Evolutionary conservation across 2,329 filamentous ascomycete species (phyloP), one percentile per base, ranked within the genome.

Genomic region (Neurospora sp.): DNA sequence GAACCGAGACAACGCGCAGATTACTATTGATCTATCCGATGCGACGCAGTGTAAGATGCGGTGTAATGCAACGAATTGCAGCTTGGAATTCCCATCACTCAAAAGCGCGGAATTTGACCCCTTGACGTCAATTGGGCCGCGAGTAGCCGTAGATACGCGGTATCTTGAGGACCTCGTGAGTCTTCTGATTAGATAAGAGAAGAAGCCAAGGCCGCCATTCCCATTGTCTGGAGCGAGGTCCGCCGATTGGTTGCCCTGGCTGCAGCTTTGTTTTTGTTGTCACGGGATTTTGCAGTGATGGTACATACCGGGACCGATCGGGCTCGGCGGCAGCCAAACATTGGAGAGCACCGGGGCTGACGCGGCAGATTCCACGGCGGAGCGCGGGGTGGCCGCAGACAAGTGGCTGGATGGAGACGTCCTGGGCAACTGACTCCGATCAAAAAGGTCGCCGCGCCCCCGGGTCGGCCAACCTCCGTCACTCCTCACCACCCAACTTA

Each of bases 101-200:
- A 57, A 57, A 33, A 57, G 3, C 15, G 4, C 52, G 52, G 52
- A 62, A 62, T 33, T 62, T 33, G 23, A 33, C 6, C 23, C 23
- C 28, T 70, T 71, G 65, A 65, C 17, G 46, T 43, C 72, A 67
- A 73, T 70, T 74, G 72, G 74, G 70, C 76, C 76, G 76, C 46
- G 41, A 66, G 57, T 76, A 77, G 70, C 76, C 76, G 76, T 41
- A 28, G 39, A 17, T 76, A 77, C 67, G 73, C 76, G 75, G 38
- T 71, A 70, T 70, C n/a, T 70, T 70, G 38, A 66, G 28, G 28
- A 43, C 17, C n/a, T 23, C n/a, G 68, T 11, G 23, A 36, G 40
- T 57, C 10, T 43, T 4, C 69, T 69, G 72, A 74, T 72, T 70
- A 72, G 52, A 67, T 67, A 28, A 23, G 39, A 36, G 12, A 10